These are phyloP conservation scores for Panicum virgatum DNA, from an alignment of 202 grass and related monocot species.

Conservation along the genomic window DNA sequence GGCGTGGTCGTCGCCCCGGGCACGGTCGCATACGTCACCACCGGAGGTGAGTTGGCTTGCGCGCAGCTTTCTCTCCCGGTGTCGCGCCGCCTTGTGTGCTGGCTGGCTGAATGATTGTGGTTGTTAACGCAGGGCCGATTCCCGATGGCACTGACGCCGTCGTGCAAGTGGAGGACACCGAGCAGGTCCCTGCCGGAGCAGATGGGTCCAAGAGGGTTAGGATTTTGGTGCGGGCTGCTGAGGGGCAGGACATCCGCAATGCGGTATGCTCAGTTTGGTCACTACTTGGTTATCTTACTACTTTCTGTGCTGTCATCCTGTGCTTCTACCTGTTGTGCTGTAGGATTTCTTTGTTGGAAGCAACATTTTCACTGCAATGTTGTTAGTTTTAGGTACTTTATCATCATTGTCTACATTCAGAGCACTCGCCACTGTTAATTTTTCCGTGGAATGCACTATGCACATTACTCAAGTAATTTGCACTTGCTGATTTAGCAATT, in stretches of 20 bases:
- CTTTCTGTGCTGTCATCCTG: not conserved
- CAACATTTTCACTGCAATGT: not conserved
- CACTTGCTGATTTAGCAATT: not conserved
- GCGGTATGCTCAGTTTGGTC: conserved; percentile 45
- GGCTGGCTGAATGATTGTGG: not conserved
- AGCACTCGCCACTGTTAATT: not conserved
- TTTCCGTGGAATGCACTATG: not conserved
- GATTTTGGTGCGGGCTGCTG: conserved; percentile 49
- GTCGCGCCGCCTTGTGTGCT: not conserved
- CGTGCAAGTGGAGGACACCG: conserved; percentile 92
- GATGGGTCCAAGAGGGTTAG: conserved; percentile 66
- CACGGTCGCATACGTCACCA: conserved; percentile 83
- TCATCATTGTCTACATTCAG: not conserved
- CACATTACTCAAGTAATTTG: not conserved
- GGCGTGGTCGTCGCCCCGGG: conserved; percentile 49
- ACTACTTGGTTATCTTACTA: conserved; percentile 3
- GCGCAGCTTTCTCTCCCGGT: not conserved
- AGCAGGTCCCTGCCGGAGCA: conserved; percentile 32
- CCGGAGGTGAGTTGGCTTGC: conserved; percentile 55
- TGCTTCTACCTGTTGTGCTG: not conserved
- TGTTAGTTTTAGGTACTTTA: not conserved
- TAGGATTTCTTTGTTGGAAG: not conserved
- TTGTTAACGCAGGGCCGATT: conserved; percentile 60
- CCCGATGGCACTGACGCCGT: conserved; percentile 83
- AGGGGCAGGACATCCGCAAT: conserved; percentile 66